Conservation (phyloP, 2,329 filamentous ascomycete species). For the Botrytis sinoallii region DNA sequence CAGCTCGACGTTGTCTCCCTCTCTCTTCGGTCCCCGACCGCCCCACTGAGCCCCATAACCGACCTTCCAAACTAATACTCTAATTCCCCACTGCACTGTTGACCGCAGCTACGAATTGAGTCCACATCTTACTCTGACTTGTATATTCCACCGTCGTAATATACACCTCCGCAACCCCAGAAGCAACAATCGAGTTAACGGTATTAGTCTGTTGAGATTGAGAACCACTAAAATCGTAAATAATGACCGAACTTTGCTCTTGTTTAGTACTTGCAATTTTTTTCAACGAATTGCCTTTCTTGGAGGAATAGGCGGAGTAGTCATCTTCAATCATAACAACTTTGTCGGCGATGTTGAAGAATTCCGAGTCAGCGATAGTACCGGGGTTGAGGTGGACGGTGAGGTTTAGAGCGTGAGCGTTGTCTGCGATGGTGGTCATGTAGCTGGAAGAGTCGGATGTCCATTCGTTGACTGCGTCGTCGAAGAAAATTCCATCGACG, state of each 20-base stretch:
- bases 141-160: constrained; percentile 7
- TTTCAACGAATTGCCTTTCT: background rate
- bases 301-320: background rate
- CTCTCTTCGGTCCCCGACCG: background rate
- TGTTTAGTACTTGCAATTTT: background rate
- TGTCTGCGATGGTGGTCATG: background rate
- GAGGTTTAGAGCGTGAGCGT: background rate
- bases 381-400: constrained; percentile 17
- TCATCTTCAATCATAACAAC: constrained; percentile 10
- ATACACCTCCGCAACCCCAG: background rate
- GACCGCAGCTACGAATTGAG: background rate
- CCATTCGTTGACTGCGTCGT: constrained; percentile 7
- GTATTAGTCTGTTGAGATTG: background rate
- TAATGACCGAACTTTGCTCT: background rate
- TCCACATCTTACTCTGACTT: constrained; percentile 9
- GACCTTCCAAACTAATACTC: background rate
- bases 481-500: constrained; percentile 12
- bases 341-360: constrained; percentile 12
- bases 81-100: background rate
- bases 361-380: background rate
- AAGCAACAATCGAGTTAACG: background rate
- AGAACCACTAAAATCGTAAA: constrained; percentile 3
- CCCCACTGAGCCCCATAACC: background rate
- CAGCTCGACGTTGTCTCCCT: background rate
- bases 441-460: background rate